Evolutionary conservation across 305 asterid species (phyloP).

Genomic region (Fraxinus sp.): DNA sequence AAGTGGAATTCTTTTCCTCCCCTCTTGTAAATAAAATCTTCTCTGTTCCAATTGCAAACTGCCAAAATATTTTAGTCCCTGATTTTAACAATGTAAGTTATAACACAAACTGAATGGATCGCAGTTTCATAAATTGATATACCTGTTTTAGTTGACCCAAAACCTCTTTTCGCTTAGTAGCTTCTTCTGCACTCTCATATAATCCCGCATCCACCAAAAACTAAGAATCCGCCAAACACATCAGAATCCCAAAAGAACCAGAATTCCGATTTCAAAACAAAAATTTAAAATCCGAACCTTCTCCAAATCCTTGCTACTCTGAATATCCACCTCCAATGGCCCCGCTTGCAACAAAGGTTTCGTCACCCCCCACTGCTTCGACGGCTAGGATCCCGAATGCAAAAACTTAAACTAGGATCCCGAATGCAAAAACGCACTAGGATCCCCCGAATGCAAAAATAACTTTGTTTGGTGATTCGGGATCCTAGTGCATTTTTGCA

Average conservation of each 20-base stretch:
- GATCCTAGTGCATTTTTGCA: too few species aligned
- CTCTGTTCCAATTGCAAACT: not conserved
- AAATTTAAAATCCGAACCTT: conserved; percentile 46
- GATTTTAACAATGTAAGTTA: not conserved
- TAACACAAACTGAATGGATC: not conserved
- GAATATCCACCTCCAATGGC: conserved; percentile 64
- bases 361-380: too few species aligned
- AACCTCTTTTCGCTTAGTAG: conserved; percentile 68
- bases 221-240: conserved; percentile 32
- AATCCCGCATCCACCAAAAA: conserved; percentile 68
- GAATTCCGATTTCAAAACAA: not conserved
- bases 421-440: too few species aligned
- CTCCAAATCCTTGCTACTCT: conserved; percentile 63
- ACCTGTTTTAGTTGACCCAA: conserved; percentile 73
- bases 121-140: not conserved
- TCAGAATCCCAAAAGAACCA: conserved; percentile 18
- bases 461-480: too few species aligned
- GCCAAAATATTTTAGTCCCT: not conserved
- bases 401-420: too few species aligned
- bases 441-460: too few species aligned
- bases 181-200: conserved; percentile 71
- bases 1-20: not conserved
- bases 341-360: too few species aligned
- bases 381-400: too few species aligned
- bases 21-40: not conserved